A percentile compares a stretch with the other conserved stretches of the same genome.
Evolutionary conservation across 371 early-diverging fungal genomes (phyloP).

Genomic region (Mucor saturninus): DNA sequence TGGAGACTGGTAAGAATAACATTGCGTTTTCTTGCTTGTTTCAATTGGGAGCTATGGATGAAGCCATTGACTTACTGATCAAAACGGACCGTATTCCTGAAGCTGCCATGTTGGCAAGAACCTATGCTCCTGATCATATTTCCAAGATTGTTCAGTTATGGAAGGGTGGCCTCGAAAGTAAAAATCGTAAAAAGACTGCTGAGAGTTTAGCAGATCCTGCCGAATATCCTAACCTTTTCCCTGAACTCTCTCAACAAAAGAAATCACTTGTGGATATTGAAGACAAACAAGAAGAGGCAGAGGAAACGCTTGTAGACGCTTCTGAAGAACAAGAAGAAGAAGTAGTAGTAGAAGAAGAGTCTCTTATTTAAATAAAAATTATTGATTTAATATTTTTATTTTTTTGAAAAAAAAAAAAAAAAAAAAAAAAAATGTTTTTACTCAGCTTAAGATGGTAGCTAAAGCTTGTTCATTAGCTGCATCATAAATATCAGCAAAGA

Average conservation of each 20-base stretch:
- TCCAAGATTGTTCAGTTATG: slow-evolving; percentile 78
- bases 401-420: background rate
- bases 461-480: slow-evolving; percentile 28
- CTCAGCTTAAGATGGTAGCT: background rate
- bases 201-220: slow-evolving; percentile 88
- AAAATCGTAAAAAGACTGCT: slow-evolving; percentile 81
- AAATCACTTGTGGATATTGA: slow-evolving; percentile 25
- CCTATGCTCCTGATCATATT: slow-evolving; percentile 84
- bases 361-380: slow-evolving; percentile 3
- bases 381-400: background rate
- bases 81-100: slow-evolving; percentile 92
- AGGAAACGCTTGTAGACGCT: slow-evolving; percentile 4
- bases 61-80: slow-evolving; percentile 83
- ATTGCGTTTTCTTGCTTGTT: slow-evolving; percentile 88
- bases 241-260: slow-evolving; percentile 50
- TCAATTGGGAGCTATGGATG: slow-evolving; percentile 72
- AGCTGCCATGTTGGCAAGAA: slow-evolving; percentile 93
- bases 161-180: slow-evolving; percentile 73
- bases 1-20: slow-evolving; percentile 81
- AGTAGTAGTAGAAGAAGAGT: slow-evolving; percentile 6
- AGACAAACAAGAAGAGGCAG: slow-evolving; percentile 1
- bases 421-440: background rate
- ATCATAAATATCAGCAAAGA: slow-evolving; percentile 41
- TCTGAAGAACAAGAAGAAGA: slow-evolving; percentile 19
- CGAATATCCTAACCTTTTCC: slow-evolving; percentile 86